Percentiles rank a stretch among this genome's conserved stretches.
phyloP scores from a whole-genome alignment of 768 basidiomycete species.

The Kwoniella dendrophila region DNA sequence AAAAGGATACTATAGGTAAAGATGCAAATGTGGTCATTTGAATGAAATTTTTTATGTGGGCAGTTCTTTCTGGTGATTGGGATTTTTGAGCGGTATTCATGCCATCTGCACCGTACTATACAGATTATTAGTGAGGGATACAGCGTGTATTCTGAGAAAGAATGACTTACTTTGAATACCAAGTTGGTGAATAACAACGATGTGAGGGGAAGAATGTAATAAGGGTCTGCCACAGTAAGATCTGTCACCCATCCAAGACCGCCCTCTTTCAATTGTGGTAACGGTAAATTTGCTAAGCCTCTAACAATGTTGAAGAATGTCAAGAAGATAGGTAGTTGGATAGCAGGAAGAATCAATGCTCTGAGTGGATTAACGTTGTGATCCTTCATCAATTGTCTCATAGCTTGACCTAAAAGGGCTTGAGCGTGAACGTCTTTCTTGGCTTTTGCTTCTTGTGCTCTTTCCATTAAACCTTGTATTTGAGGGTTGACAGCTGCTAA shows the following conservation, averaged over 20 bases:
- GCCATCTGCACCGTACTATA: constrained; percentile 22
- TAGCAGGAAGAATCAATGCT: constrained; percentile 63
- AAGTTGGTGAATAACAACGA: constrained; percentile 66
- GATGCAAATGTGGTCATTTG: constrained; percentile 64
- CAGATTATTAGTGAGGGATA: background rate
- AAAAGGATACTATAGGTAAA: constrained; percentile 62
- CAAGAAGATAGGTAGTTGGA: constrained; percentile 76
- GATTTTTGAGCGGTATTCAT: constrained; percentile 56
- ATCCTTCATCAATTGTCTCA: constrained; percentile 64
- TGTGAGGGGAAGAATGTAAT: constrained; percentile 69
- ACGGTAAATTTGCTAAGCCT: constrained; percentile 69
- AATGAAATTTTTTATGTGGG: constrained; percentile 70
- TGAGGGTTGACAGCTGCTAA: constrained; percentile 67
- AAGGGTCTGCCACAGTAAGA: constrained; percentile 76
- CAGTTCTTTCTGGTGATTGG: constrained; percentile 62
- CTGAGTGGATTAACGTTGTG: constrained; percentile 67
- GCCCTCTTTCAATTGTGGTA: constrained; percentile 74
- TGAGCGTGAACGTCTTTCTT: constrained; percentile 58
- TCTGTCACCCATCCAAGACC: constrained; percentile 75
- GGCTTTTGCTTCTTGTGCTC: constrained; percentile 59
- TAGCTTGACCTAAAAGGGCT: constrained; percentile 60
- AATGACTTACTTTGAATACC: constrained; percentile 67
- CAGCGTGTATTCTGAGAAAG: background rate
- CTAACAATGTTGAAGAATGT: constrained; percentile 81
- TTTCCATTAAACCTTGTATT: constrained; percentile 63